Base-by-base conservation (phyloP, 2,329 filamentous ascomycete species). In the Chrysoporthe deuterocubensis region DNA sequence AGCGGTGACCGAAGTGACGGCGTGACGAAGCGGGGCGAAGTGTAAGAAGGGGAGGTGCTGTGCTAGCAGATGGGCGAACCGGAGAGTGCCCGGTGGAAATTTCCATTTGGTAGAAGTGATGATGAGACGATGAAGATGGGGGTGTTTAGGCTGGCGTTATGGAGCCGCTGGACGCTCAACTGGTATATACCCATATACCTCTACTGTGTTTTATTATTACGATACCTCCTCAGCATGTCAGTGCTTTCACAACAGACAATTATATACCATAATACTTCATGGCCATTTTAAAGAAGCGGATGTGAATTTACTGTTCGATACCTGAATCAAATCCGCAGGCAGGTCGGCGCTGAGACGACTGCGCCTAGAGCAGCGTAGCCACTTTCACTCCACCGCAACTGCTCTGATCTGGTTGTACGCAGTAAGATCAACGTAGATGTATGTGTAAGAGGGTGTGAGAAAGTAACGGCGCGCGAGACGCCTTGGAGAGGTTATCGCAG, bases 201-300 rank as follows among this genome's bases (percentile, higher is more conserved):
- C 18, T 32, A 14, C 40, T 32, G 4, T 26, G 11, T 21, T 59
- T 18, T 60, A 43, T 43, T 18, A 43, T 26, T 8, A 60, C 40
- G 57, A 60, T 60, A 60, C 57, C 57, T 42, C 40, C 37, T 43
- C 16, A 60, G 57, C 54, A 57, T 40, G 34, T 40, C 18, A 37
- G 32, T 40, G 54, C 54, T 52, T 16, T 6, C 37, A 6, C 5
- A 40, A 40, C 5, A 40, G 9, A 40, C 37, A 40, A 40, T 40
- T 5, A 40, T 5, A 40, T 40, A 40, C 37, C 37, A 40, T 40
- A 40, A 40, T 40, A 7, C 37, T 9, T 9, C 4, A 40, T 40
- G 4, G 37, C 37, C 37, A 40, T 40, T 40, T 9, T 46, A 1
- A n/a, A 1, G 18, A 4, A 26, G 26, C 26, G 2, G 26, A 26